Percentiles rank a stretch among this genome's conserved stretches.
These are phyloP conservation scores for Clonostachys solani DNA, from an alignment of 2,329 filamentous ascomycete genomes.

Conservation along the genomic window DNA sequence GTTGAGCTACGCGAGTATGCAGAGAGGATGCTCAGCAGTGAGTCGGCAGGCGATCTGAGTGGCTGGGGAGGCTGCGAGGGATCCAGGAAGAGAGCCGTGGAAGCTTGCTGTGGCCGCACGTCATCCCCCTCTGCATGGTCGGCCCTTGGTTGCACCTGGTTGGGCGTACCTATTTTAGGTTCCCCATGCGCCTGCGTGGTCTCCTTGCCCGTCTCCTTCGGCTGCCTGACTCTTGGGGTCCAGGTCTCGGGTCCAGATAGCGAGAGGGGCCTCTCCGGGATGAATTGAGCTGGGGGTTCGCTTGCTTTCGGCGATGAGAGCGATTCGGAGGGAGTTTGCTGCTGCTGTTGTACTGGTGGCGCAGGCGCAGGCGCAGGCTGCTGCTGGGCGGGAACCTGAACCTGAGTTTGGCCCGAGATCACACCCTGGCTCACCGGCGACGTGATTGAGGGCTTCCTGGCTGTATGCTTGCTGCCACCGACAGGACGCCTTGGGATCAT, in stretches of 20 bases:
- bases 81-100: not conserved
- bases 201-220: too few relatives aligned
- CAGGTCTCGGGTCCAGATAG: too few relatives aligned
- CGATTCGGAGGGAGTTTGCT: not conserved
- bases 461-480: not conserved
- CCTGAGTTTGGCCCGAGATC: not conserved
- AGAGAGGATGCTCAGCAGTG: constrained; percentile 50
- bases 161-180: too few relatives aligned
- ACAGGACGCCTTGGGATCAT: constrained; percentile 4
- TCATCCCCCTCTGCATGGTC: too few relatives aligned
- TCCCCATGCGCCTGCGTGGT: too few relatives aligned
- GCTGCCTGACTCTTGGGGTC: too few relatives aligned
- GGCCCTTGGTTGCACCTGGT: too few relatives aligned
- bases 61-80: constrained; percentile 9
- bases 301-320: too few relatives aligned
- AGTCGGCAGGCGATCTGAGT: constrained; percentile 35
- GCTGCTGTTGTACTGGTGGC: not conserved
- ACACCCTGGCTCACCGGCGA: too few relatives aligned
- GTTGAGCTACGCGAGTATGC: constrained; percentile 47
- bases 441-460: not conserved
- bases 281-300: too few relatives aligned
- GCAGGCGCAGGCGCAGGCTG: not conserved
- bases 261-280: too few relatives aligned
- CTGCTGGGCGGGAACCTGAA: not conserved
- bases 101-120: too few relatives aligned